These are phyloP conservation scores for Kuraishia floccosa DNA, from an alignment of 805 yeast genomes.

Conservation along the genomic window DNA sequence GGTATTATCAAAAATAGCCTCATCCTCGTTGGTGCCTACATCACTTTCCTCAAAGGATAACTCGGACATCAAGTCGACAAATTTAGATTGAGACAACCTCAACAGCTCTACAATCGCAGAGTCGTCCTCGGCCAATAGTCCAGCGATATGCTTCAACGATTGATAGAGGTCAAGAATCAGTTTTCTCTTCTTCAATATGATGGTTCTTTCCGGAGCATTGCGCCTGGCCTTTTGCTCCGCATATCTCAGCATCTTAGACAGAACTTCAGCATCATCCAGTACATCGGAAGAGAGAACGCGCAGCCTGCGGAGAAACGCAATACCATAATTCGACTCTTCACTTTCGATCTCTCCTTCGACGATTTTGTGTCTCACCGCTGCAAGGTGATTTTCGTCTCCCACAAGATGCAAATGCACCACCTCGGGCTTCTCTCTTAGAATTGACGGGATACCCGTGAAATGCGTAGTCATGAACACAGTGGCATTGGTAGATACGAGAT, in stretches of 20 bases:
- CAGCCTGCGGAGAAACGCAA: no score
- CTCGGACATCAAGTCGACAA: neutral
- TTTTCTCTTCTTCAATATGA: conserved; percentile 2
- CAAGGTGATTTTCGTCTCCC: no score
- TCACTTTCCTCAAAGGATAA: no score
- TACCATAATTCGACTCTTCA: no score
- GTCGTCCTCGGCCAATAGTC: neutral
- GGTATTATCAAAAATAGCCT: no score
- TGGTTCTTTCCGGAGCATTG: neutral
- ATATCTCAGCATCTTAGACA: no score
- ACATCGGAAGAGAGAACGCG: no score
- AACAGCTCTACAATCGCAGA: neutral
- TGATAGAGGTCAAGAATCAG: conserved; percentile 9
- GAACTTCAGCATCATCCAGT: no score
- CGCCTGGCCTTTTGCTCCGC: no score
- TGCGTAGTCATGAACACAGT: conserved; percentile 32
- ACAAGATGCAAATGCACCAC: conserved; percentile 27
- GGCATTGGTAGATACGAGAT: conserved; percentile 15
- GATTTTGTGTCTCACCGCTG: no score
- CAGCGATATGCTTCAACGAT: conserved; percentile 3
- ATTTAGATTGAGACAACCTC: neutral
- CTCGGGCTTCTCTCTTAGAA: conserved; percentile 19
- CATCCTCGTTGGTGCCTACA: no score
- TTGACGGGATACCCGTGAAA: conserved; percentile 26
- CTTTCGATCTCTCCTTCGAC: no score